Evolutionary conservation across 2,329 filamentous ascomycete species (phyloP).

Genomic region (Triangularia verruculosa): DNA sequence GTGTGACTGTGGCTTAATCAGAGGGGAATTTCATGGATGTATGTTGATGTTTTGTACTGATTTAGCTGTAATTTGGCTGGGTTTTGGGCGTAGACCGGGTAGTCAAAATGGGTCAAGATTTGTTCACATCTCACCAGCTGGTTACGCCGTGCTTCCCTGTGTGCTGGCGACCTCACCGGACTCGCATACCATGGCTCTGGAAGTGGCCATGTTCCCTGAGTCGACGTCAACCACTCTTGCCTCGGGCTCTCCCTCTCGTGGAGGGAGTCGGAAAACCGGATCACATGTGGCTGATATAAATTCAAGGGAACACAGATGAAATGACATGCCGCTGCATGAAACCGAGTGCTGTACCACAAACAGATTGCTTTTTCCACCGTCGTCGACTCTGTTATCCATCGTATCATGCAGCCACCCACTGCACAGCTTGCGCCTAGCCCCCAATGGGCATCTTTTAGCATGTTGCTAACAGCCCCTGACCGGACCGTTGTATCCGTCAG

Average conservation of each 20-base stretch:
- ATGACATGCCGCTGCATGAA: slow-evolving; percentile 17
- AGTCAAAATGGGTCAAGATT: slow-evolving; percentile 5
- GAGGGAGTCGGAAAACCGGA: not conserved
- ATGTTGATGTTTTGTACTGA: slow-evolving; percentile 5
- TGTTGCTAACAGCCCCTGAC: not conserved
- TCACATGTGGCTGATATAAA: slow-evolving; percentile 1
- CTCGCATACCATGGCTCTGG: not conserved
- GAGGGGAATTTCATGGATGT: not conserved
- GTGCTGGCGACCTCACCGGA: not conserved
- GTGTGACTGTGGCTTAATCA: slow-evolving; percentile 15
- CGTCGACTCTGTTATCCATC: slow-evolving; percentile 2
- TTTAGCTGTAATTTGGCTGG: slow-evolving; percentile 4
- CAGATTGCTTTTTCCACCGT: not conserved
- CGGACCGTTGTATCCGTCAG: not conserved
- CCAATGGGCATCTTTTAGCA: not conserved
- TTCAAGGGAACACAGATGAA: slow-evolving; percentile 17
- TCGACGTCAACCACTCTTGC: too few species aligned
- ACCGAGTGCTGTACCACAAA: slow-evolving; percentile 10
- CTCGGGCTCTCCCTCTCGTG: too few species aligned
- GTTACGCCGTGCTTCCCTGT: not conserved
- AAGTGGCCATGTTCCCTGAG: not conserved
- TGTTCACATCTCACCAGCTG: not conserved
- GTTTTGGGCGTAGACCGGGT: not conserved
- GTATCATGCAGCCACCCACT: slow-evolving; percentile 17
- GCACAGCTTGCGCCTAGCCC: not conserved